Evolutionary conservation across 768 basidiomycete genomes (phyloP).

Genomic region (Suillus spraguei): DNA sequence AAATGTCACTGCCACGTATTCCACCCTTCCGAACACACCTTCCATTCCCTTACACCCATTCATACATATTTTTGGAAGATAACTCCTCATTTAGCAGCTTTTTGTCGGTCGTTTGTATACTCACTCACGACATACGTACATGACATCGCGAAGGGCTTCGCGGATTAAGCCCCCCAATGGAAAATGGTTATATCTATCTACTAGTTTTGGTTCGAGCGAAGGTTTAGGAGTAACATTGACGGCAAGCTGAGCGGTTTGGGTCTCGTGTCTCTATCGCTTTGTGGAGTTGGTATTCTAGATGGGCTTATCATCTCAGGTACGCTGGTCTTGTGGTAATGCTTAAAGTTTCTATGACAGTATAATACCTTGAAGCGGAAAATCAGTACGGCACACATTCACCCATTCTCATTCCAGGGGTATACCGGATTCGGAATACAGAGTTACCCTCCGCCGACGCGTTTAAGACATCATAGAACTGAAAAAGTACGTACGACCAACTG

Average conservation of each 20-base stretch:
- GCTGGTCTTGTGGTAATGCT: background rate
- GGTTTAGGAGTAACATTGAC: background rate
- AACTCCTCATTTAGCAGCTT: background rate
- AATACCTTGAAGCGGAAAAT: background rate
- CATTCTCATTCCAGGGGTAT: background rate
- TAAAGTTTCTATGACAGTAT: background rate
- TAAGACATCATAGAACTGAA: background rate
- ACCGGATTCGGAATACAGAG: background rate
- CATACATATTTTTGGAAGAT: constrained; percentile 18
- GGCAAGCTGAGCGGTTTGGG: background rate
- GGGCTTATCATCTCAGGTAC: constrained; percentile 4
- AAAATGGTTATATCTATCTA: constrained; percentile 10
- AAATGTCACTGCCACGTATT: background rate
- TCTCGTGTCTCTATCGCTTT: background rate
- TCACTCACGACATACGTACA: constrained; percentile 15
- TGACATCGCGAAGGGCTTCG: constrained; percentile 54
- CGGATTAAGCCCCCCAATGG: constrained; percentile 46
- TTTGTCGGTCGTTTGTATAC: constrained; percentile 6
- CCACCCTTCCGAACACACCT: constrained; percentile 6
- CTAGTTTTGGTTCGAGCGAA: background rate
- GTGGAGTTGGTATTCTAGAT: background rate
- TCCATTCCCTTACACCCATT: background rate
- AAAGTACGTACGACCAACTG: background rate
- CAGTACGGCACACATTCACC: background rate
- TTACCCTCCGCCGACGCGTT: background rate